Evolutionary conservation across 208 protist species (phyloP).

Genomic region (Naegleria lovaniensis): DNA sequence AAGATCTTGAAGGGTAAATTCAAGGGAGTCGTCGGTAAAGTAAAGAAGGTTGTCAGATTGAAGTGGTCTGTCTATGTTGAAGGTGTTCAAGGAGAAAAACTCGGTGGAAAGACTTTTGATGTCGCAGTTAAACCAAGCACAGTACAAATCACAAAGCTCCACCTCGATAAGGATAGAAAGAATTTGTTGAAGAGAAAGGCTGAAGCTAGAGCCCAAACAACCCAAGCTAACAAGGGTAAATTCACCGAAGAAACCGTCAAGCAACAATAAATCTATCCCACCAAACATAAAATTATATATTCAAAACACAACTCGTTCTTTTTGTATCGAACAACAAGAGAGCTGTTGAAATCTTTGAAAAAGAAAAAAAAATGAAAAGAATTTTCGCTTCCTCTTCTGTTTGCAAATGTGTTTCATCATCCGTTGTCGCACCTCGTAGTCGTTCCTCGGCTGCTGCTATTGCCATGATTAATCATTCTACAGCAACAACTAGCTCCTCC

Average conservation of each 20-base stretch:
- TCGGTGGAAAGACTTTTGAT: slow-evolving; percentile 71
- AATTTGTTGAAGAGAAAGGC: slow-evolving; percentile 81
- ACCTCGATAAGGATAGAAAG: slow-evolving; percentile 96
- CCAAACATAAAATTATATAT: neutral
- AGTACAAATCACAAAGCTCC: slow-evolving; percentile 97
- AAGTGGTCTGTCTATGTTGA: slow-evolving; percentile 99
- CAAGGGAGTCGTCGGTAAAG: slow-evolving; percentile 93
- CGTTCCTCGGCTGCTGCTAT: no score
- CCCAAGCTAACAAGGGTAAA: neutral
- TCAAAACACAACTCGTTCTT: neutral
- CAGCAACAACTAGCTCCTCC: no score
- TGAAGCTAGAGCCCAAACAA: neutral
- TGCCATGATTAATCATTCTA: no score
- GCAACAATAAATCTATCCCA: neutral
- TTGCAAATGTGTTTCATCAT: neutral
- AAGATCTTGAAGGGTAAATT: slow-evolving; percentile 82
- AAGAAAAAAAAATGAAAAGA: neutral
- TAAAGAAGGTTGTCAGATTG: slow-evolving; percentile 92
- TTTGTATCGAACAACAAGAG: neutral
- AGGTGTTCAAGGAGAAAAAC: slow-evolving; percentile 92
- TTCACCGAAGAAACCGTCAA: neutral
- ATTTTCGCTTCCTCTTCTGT: neutral
- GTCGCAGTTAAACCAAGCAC: slow-evolving; percentile 97
- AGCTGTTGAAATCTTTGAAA: no score
- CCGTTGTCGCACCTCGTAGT: no score